Evolutionary conservation across 2,329 filamentous ascomycete genomes (phyloP), one percentile per base, ranked within the genome.

Genomic region (Aureobasidium sp.): DNA sequence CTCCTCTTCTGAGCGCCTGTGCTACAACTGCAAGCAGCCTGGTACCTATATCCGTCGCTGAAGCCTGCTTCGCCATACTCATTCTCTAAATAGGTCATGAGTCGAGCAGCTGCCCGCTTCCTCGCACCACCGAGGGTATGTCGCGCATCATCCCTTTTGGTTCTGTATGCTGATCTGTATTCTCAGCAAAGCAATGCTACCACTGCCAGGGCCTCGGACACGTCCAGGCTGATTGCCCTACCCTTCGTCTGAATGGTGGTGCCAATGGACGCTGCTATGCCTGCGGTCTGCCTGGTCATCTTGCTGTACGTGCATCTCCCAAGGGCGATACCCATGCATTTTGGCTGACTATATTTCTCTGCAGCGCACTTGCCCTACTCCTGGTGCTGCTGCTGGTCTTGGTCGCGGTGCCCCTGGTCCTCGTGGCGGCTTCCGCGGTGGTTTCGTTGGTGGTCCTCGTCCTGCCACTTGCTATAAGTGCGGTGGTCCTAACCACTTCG

Each of bases 21-120:
- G 94, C 88, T 99, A 99, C 82, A 99, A 99, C 84, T 99, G 94
- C 92, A 93, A 93, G 82, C 89, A 93, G 80, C 89, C 89, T 66
- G 89, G 86, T 87, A 77, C 68, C 71, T 41, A 73, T 45, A 44
- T 22, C 12, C n/a, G 34, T 17, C 3, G 15, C 25, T 25, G 20
- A 55, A 55, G 42, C 25, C 37, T 42, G 39, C 8, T 42, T 44
- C 8, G 9, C 15, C 76, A 61, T 63, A 60, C 63, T 63, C 70
- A 65, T 61, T 27, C n/a, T 37, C 37, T 61, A 29, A 49, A 68
- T 72, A 85, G 89, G 91, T 76, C 94, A 99, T 79, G 94, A 99
- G 82, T 97, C 93, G 68, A 97, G 96, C 81, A 89, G 89, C 77
- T 99, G 94, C 84, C 94, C 94, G 70, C 87, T 93, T 74, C 94